These are phyloP conservation scores for Debaryomycetaceae sp. DNA, from an alignment of 1,139 yeast genomes.

Conservation along the genomic window DNA sequence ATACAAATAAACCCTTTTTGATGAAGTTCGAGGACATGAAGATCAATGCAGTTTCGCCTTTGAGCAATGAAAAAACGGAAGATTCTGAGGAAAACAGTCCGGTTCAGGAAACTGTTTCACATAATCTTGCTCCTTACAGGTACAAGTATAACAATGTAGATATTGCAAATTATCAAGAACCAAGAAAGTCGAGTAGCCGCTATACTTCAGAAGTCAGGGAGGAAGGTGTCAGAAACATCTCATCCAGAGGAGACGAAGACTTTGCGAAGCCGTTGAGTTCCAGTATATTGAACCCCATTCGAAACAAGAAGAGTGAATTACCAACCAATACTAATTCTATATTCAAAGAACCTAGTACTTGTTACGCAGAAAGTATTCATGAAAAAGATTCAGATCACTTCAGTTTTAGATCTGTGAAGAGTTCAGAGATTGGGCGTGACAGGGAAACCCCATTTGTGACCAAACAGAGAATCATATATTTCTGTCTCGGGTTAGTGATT, in stretches of 20 bases:
- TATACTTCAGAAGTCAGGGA: not conserved
- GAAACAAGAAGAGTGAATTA: not conserved
- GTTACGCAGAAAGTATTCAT: not conserved
- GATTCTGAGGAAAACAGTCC: not conserved
- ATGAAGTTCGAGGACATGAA: conserved; percentile 1
- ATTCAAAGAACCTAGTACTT: conserved; percentile 1
- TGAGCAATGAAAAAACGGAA: conserved; percentile 1
- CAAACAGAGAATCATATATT: not conserved
- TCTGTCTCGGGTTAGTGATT: conserved; percentile 10
- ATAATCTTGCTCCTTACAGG: not conserved
- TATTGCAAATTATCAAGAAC: not conserved
- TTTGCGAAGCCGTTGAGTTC: conserved; percentile 2
- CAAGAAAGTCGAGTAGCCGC: not conserved
- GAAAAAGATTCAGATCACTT: not conserved
- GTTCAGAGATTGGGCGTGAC: not conserved
- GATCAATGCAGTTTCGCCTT: conserved; percentile 3
- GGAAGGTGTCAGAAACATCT: not conserved
- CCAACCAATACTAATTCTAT: not conserved
- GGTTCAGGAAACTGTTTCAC: not conserved
- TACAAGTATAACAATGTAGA: not conserved
- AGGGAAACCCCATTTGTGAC: not conserved
- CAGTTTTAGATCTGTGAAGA: conserved; percentile 3
- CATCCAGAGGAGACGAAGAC: not conserved
- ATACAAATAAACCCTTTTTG: not conserved
- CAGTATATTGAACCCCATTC: conserved; percentile 1